Base-by-base conservation (phyloP, 2,329 filamentous ascomycete species). In the Cephalotrichum gorgonifer region DNA sequence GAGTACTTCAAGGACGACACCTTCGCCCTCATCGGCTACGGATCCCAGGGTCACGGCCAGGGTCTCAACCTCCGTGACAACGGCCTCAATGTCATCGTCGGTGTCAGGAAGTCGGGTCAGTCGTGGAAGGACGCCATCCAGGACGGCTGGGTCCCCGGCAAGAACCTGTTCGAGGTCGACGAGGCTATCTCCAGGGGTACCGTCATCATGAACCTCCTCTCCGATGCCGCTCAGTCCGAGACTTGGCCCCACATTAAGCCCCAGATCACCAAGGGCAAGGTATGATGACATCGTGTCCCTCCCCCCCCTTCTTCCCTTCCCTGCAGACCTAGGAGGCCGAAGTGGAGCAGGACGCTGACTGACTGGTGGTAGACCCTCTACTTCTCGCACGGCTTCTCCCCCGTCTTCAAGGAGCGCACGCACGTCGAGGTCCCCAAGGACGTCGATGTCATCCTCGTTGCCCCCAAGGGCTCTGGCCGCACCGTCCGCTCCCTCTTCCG, bases 1-100 rank as follows among this genome's bases (percentile, higher is more conserved):
- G 88, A 97, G 57, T 98, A 91, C 85, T 98, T 98, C 87, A 97
- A 97, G 83, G 82, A 98, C 75, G 93, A 98, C 74, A 97, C 91
- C 60, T 88, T 98, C 62, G 93, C 93, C 66, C 86, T 98, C 66
- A 98, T 98, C 72, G 93, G 93, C 69, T 98, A 98, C 75, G 93
- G 78, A 64, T 96, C 90, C 56, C 90, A 96, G 77, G 93, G 93
- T 63, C 93, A 98, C 80, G 93, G 93, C 60, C 93, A 98, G 78
- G 94, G 93, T 70, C 88, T 98, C 56, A 98, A 98, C 83, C 86
- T 98, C 69, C 91, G 93, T 73, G 93, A 98, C 82, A 96, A 98
- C 76, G 93, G 93, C 69, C 81, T 98, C 61, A 97, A 97, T 72
- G 93, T 98, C 74, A 96, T 98, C 67, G 80, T 98, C 63, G 93